A percentile compares a stretch with the other conserved stretches of the same genome.
These are phyloP conservation scores for Gloeophyllum trabeum DNA, from an alignment of 768 basidiomycete species.

Conservation along the genomic window DNA sequence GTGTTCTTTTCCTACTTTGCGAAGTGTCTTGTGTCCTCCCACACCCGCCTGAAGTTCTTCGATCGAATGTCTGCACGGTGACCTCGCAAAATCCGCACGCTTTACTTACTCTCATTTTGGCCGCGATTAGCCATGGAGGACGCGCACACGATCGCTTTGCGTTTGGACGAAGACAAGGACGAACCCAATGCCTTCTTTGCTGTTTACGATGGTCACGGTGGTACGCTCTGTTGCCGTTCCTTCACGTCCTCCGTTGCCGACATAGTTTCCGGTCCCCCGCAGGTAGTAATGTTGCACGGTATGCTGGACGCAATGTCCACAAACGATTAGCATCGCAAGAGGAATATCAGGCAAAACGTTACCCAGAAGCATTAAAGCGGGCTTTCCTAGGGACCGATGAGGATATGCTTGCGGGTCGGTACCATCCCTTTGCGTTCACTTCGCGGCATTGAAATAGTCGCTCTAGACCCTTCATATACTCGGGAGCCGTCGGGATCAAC, in stretches of 20 bases:
- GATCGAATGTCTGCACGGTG: neutral
- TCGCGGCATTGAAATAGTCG: constrained; percentile 8
- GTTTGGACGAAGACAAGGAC: constrained; percentile 42
- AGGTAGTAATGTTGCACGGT: constrained; percentile 82
- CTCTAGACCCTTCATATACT: constrained; percentile 70
- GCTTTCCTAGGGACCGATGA: constrained; percentile 94
- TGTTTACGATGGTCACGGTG: constrained; percentile 98
- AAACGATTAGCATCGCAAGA: constrained; percentile 65
- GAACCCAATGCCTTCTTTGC: constrained; percentile 77
- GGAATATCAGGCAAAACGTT: constrained; percentile 58
- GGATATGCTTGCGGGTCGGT: constrained; percentile 74
- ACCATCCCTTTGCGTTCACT: constrained; percentile 1
- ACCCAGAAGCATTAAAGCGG: constrained; percentile 68
- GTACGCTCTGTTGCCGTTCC: constrained; percentile 29
- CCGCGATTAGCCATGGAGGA: constrained; percentile 87
- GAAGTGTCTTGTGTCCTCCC: neutral
- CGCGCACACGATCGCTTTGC: constrained; percentile 68
- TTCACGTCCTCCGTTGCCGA: constrained; percentile 2
- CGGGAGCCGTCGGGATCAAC: constrained; percentile 96
- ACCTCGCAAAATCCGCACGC: no score
- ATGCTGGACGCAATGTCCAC: constrained; percentile 78
- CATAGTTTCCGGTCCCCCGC: constrained; percentile 7
- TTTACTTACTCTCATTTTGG: neutral
- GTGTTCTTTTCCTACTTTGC: neutral
- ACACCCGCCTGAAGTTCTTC: constrained; percentile 1